Evolutionary conservation across 2,329 filamentous ascomycete genomes (phyloP).

Genomic region (Diaporthe humulicola): DNA sequence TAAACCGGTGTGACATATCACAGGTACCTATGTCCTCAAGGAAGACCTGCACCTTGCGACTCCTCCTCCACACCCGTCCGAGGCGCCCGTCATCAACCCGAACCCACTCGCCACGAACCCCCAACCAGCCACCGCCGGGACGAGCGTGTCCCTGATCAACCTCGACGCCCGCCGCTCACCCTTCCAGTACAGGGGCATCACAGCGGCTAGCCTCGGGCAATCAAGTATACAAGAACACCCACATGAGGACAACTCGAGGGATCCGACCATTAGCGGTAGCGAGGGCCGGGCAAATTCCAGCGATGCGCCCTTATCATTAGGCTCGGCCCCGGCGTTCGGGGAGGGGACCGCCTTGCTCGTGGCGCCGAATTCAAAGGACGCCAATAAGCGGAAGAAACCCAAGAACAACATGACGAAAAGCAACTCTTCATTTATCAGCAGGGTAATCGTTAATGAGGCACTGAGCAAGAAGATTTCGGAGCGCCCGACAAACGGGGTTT

Average conservation of each 20-base stretch:
- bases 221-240: conserved; percentile 73
- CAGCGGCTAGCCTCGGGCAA: conserved; percentile 62
- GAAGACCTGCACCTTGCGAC: conserved; percentile 94
- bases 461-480: conserved; percentile 85
- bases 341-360: conserved; percentile 84
- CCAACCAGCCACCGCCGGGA: conserved; percentile 85
- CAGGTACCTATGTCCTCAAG: conserved; percentile 89
- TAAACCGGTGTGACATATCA: conserved; percentile 14
- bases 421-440: conserved; percentile 98
- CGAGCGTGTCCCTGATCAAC: conserved; percentile 83
- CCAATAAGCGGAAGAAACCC: conserved; percentile 87
- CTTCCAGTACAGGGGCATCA: conserved; percentile 67
- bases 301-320: conserved; percentile 59
- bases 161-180: conserved; percentile 74
- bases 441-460: conserved; percentile 90
- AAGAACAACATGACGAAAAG: conserved; percentile 99
- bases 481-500: conserved; percentile 81
- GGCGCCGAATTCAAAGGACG: conserved; percentile 75
- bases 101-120: conserved; percentile 92
- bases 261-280: conserved; percentile 67
- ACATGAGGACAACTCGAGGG: conserved; percentile 72
- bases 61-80: conserved; percentile 94
- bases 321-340: conserved; percentile 79
- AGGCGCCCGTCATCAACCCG: conserved; percentile 86
- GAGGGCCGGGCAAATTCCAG: conserved; percentile 68